Percentiles rank a stretch among this genome's conserved stretches.
These are phyloP conservation scores for Trichoderma arundinaceum DNA, from an alignment of 2,329 filamentous ascomycete species.

Conservation along the genomic window DNA sequence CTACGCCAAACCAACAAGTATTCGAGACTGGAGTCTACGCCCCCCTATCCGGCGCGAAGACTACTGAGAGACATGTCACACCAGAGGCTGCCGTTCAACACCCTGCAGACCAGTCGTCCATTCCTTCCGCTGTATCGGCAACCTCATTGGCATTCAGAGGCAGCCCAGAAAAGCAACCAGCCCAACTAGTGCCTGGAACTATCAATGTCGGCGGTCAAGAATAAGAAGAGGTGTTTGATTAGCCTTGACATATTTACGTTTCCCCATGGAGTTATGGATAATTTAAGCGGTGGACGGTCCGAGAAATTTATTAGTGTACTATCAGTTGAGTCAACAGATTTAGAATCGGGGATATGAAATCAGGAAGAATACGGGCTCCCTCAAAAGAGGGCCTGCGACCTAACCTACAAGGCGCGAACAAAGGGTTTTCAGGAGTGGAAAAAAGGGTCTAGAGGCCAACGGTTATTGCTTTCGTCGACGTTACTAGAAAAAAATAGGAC, in stretches of 20 bases:
- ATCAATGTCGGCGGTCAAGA: conserved; percentile 43
- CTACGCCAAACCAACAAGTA: conserved; percentile 20
- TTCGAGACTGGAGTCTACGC: not conserved
- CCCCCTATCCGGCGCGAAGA: not conserved
- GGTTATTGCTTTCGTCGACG: conserved; percentile 12
- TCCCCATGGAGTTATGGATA: conserved; percentile 29
- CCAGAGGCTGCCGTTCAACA: conserved; percentile 30
- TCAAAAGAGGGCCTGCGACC: not conserved
- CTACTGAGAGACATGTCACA: conserved; percentile 30
- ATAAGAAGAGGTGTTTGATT: conserved; percentile 34
- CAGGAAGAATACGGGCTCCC: not conserved
- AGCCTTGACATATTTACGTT: conserved; percentile 29
- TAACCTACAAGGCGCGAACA: conserved; percentile 1
- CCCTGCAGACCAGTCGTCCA: conserved; percentile 37
- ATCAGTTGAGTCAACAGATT: conserved; percentile 26
- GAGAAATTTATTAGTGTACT: conserved; percentile 25
- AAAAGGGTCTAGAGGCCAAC: conserved; percentile 3
- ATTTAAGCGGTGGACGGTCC: conserved; percentile 17
- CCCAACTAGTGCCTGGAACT: conserved; percentile 38
- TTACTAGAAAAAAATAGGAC: conserved; percentile 21
- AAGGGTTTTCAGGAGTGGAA: not conserved
- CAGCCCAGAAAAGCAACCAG: conserved; percentile 62
- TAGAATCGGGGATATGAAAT: conserved; percentile 22
- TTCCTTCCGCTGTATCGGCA: conserved; percentile 44
- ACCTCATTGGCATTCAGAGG: conserved; percentile 64